Conservation (phyloP, 2,329 filamentous ascomycete genomes). For the Colletotrichum lentis region DNA sequence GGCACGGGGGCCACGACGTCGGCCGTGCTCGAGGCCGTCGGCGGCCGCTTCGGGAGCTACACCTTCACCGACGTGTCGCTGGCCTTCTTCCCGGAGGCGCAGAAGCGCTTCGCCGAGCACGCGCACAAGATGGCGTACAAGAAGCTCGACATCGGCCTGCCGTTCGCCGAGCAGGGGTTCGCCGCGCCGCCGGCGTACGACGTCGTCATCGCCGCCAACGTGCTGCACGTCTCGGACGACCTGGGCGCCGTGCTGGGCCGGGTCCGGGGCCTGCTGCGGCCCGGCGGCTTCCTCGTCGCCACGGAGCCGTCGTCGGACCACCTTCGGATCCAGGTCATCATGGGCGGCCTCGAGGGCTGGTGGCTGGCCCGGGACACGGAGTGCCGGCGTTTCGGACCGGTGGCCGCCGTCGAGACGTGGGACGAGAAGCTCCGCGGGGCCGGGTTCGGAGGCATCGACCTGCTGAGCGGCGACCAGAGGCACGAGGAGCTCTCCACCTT, state of each 20-base stretch:
- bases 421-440: conserved; percentile 10
- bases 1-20: conserved; percentile 47
- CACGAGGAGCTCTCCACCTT: background rate
- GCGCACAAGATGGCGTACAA: conserved; percentile 45
- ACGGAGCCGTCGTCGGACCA: conserved; percentile 39
- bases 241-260: conserved; percentile 42
- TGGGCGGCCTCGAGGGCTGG: conserved; percentile 18
- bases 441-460: conserved; percentile 2
- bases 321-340: conserved; percentile 10
- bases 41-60: conserved; percentile 35
- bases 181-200: conserved; percentile 40
- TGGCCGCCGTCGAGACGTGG: background rate
- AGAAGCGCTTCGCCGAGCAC: conserved; percentile 40
- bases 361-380: conserved; percentile 14
- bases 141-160: conserved; percentile 46
- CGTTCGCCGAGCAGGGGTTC: conserved; percentile 43
- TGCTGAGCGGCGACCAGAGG: conserved; percentile 2
- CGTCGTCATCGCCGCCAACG: conserved; percentile 44
- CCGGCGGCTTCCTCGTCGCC: conserved; percentile 45
- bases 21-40: conserved; percentile 40
- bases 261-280: conserved; percentile 42
- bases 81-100: conserved; percentile 48
- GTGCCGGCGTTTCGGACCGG: conserved; percentile 13
- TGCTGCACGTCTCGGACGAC: conserved; percentile 44
- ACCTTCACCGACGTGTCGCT: conserved; percentile 31